Evolutionary conservation across 345 rosid genomes (phyloP).

Genomic region (Eucalyptus caleyi): DNA sequence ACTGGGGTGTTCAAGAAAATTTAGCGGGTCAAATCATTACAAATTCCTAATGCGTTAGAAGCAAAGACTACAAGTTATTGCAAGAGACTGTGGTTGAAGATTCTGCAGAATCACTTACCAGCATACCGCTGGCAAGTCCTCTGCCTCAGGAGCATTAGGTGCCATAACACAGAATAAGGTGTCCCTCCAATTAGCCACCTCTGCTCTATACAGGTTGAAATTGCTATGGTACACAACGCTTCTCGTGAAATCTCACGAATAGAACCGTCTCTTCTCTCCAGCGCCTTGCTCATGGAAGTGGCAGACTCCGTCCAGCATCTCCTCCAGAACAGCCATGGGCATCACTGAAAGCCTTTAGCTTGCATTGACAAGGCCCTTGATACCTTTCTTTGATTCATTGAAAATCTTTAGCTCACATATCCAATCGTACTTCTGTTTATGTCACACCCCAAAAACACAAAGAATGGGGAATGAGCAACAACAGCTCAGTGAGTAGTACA

Average conservation of each 20-base stretch:
- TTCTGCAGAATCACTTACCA: conserved; percentile 1
- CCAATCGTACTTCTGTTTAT: not conserved
- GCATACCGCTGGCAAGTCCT: conserved; percentile 21
- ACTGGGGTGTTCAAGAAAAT: not conserved
- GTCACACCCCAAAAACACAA: too few species aligned
- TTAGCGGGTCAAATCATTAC: not conserved
- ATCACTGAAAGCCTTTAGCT: not conserved
- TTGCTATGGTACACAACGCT: conserved; percentile 14
- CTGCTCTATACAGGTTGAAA: conserved; percentile 4
- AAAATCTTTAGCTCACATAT: not conserved
- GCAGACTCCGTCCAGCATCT: conserved; percentile 9
- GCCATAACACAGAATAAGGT: conserved; percentile 16
- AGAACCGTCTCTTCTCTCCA: conserved; percentile 9
- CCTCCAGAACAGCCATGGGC: not conserved
- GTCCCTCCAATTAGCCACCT: conserved; percentile 31
- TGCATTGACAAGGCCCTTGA: not conserved
- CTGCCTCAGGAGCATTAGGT: conserved; percentile 13
- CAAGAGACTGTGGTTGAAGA: not conserved
- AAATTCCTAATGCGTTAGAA: not conserved
- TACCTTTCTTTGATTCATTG: not conserved
- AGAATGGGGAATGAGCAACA: too few species aligned
- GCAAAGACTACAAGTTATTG: not conserved
- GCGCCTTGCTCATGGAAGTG: conserved; percentile 19
- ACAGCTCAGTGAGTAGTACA: too few species aligned
- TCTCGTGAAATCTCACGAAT: conserved; percentile 1